Conservation (phyloP, 352 stramenopile species). For the Globisporangium echinulatum region DNA sequence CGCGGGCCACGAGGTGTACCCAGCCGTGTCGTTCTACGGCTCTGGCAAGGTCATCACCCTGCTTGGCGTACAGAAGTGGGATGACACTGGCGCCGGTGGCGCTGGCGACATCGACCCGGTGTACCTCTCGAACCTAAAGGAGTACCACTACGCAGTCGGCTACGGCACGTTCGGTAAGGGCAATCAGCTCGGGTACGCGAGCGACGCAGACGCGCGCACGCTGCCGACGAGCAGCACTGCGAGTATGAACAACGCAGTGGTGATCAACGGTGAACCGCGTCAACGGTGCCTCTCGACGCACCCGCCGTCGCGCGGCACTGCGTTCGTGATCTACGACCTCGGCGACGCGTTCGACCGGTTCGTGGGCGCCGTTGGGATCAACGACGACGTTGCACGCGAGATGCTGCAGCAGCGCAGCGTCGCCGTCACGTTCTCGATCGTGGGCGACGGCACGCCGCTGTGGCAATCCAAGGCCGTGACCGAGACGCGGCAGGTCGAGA, state of each 20-base stretch:
- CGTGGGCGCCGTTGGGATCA: slow-evolving; percentile 56
- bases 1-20: slow-evolving; percentile 74
- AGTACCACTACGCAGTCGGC: slow-evolving; percentile 74
- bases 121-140: slow-evolving; percentile 69
- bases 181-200: slow-evolving; percentile 68
- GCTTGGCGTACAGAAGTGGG: slow-evolving; percentile 74
- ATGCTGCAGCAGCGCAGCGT: slow-evolving; percentile 47
- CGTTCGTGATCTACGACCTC: slow-evolving; percentile 82
- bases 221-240: slow-evolving; percentile 12
- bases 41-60: slow-evolving; percentile 84
- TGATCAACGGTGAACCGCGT: slow-evolving; percentile 53
- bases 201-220: slow-evolving; percentile 25
- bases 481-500: slow-evolving; percentile 28
- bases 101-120: slow-evolving; percentile 35
- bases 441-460: slow-evolving; percentile 58
- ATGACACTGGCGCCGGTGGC: slow-evolving; percentile 31
- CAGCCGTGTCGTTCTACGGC: slow-evolving; percentile 86
- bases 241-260: slow-evolving; percentile 27
- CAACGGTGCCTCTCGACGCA: slow-evolving; percentile 77
- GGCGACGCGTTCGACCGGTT: slow-evolving; percentile 48
- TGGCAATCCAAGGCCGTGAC: slow-evolving; percentile 72
- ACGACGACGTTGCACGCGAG: slow-evolving; percentile 65
- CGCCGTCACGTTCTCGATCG: slow-evolving; percentile 56
- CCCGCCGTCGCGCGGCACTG: slow-evolving; percentile 57
- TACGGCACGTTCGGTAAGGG: slow-evolving; percentile 78